Base-by-base conservation (phyloP, 2,329 filamentous ascomycete genomes). In the Botrytis elliptica region DNA sequence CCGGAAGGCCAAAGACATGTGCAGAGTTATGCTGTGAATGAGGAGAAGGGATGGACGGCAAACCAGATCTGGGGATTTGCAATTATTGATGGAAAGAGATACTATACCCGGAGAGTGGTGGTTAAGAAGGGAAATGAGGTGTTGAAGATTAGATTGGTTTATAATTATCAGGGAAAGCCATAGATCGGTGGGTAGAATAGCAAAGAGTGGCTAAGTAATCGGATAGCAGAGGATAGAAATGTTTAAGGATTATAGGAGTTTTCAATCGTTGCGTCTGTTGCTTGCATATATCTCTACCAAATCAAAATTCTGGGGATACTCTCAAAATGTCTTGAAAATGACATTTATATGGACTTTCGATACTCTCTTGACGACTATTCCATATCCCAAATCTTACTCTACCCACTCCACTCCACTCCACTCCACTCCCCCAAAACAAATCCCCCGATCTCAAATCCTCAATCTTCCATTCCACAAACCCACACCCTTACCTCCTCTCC, bases 11-110 rank as follows among this genome's bases (percentile, higher is more conserved):
- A 84, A 29, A 76, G 80, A 52, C 83, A 85, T 73, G 75, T 90
- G 40, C 83, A 89, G 80, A 85, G 82, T 75, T 85, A 80, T 74
- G 88, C 86, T 36, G 82, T 83, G 71, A 89, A 85, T 77, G 75
- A 83, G 62, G 83, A 84, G 68, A 79, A 80, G 76, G 82, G 83
- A 40, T 91, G 89, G 89, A 86, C 82, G 44, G 88, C 86, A 5
- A 82, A 85, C 75, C 88, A 89, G 84, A 76, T 86, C 33, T 86
- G 85, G 84, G 85, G 85, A 0, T 86, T 86, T 76, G 81, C 82
- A 10, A 79, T 81, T 57, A 77, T 86, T 57, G 80, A 85, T 59
- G 84, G 82, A 14, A 76, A 81, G 77, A 81, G 84, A 59, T 80
- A 81, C 52, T 80, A 84, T 77, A 78, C 77, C 5, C 78, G 83